phyloP scores from a whole-genome alignment of 352 stramenopile genomes.

The Globisporangium cylindrosporum region DNA sequence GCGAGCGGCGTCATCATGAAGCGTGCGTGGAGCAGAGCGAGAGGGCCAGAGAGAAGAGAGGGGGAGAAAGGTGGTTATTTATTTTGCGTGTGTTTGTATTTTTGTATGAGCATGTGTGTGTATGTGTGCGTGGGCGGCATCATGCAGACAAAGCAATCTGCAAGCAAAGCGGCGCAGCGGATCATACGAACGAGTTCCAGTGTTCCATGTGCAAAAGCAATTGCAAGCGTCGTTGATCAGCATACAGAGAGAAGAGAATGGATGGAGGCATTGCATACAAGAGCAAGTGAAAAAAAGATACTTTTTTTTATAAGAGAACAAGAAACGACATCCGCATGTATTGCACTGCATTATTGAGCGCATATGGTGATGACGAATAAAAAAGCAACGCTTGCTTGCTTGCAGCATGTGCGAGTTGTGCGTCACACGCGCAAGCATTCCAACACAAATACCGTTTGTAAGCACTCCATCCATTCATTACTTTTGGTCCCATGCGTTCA shows the following conservation, averaged over 20 bases:
- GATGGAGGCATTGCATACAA: too few species aligned
- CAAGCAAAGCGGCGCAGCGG: too few species aligned
- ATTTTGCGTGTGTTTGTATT: slow-evolving; percentile 14
- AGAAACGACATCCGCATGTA: neutral
- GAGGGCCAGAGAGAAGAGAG: too few species aligned
- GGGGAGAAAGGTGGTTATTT: slow-evolving; percentile 24
- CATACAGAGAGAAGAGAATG: neutral
- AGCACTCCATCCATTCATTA: too few species aligned
- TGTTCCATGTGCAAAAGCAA: neutral
- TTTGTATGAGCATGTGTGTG: neutral
- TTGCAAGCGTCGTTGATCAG: neutral
- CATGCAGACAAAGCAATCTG: too few species aligned
- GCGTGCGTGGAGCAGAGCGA: too few species aligned
- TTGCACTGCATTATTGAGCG: neutral
- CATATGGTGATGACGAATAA: neutral
- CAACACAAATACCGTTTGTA: too few species aligned
- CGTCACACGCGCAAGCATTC: neutral
- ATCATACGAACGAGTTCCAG: neutral
- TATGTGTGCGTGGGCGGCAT: neutral
- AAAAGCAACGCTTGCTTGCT: neutral
- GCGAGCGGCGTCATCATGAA: too few species aligned
- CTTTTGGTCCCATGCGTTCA: too few species aligned
- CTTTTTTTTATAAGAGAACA: too few species aligned
- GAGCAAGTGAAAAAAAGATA: too few species aligned
- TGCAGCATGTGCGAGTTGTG: neutral